Evolutionary conservation across 768 basidiomycete species (phyloP), one percentile per base, ranked within the genome.

Genomic region (Russula griseocarnosa): DNA sequence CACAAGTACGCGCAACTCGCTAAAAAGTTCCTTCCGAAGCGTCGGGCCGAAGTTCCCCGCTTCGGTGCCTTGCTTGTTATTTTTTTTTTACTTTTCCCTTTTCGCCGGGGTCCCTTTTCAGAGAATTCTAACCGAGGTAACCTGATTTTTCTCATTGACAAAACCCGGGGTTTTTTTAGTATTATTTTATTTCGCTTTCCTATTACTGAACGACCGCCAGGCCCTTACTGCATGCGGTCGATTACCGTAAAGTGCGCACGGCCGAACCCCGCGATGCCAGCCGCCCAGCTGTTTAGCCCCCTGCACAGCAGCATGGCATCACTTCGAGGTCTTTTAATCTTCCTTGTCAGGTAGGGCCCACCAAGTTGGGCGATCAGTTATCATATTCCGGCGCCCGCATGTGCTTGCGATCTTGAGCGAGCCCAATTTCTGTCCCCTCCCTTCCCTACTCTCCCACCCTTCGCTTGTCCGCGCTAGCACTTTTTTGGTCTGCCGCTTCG

Each of bases 61-160:
- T 60, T 67, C 66, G 66, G 66, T 67, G 66, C 66, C 66, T 67
- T 67, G 55, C 54, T n/a, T 52, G 64, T 32, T 1, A 20, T 2
- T 40, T 18, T 47, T 47, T 47, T n/a, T 47, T 47, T 18, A 7
- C 38, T 16, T 47, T 47, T 47, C 22, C n/a, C 46, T 38, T 60
- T 47, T 54, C 28, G 51, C 56, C 55, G 56, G 62, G 24, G 20
- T 24, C 46, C 26, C 30, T 63, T 63, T 52, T 42, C 30, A 63
- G 57, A 11, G 44, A n/a, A n/a, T 22, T 20, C 47, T 59, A 64
- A 66, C 52, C 57, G 65, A 66, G 44, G 65, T 34, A 57, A 50
- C 55, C 47, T 52, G 49, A 50, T 54, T 58, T 36, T 56, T 65
- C 55, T 58, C 59, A 40, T 20, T n/a, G 18, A 44, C 42, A 44